Evolutionary conservation across 768 basidiomycete genomes (phyloP), one percentile per base, ranked within the genome.

Genomic region (Phylloporus rhodoxanthus): DNA sequence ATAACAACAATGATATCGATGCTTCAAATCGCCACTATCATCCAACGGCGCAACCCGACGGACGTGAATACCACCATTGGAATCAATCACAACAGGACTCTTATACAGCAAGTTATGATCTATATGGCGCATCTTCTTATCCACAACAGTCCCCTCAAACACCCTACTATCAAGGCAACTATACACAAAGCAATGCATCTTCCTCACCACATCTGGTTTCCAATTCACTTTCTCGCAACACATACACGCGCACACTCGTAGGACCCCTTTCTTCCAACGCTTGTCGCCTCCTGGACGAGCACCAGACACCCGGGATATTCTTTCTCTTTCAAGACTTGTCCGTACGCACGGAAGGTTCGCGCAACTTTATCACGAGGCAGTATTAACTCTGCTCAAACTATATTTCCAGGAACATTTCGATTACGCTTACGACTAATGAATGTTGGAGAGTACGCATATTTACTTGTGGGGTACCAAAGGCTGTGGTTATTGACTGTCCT

Each of bases 301-400:
- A 92, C 66, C 84, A 87, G 53, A 82, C 84, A 54, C 77, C 80
- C 44, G 94, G 93, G 7, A 85, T 96, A 54, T 97, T 91, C 69
- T 97, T 96, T 72, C 82, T 96, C 53, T 91, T 94, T 71, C 91
- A 92, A 65, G 94, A 96, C 70, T 70, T 97, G 45, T 92, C 90
- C 40, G 87, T 97, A 42, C 80, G 94, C 50, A 94, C 90, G 17
- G 94, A 97, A 79, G 90, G 89, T 85, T 68, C 62, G 62, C 46
- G 45, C 43, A 62, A 61, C 66, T 65, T 45, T 54, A 65, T 57
- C 61, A 62, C 36, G 23, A 54, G 54, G 11, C 47, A 51, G 40
- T 47, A 57, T 66, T 55, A 58, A 58, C 54, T 39, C 25, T 51
- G 36, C 47, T 56, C 51, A 44, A 56, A 60, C 52, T 58, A 53